phyloP scores from a whole-genome alignment of 179 eudicot genomes.

The Silene noctiflora region DNA sequence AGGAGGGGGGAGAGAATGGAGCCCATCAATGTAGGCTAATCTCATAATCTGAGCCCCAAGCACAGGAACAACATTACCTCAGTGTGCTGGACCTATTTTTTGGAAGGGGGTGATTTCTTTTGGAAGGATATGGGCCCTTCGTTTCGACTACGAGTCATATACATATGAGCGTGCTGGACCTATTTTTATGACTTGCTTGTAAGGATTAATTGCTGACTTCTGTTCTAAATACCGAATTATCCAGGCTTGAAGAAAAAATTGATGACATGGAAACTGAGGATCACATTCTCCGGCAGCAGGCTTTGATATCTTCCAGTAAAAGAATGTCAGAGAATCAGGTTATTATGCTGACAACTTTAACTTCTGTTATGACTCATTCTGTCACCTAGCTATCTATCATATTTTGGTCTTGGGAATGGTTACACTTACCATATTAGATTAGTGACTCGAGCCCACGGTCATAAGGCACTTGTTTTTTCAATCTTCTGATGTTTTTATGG shows the following conservation, averaged over 20 bases:
- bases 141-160: not conserved
- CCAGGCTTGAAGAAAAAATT: conserved; percentile 83
- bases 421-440: conserved; percentile 23
- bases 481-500: not conserved
- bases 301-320: conserved; percentile 26
- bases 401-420: conserved; percentile 37
- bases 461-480: conserved; percentile 2
- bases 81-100: no score
- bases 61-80: no score
- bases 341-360: conserved; percentile 7
- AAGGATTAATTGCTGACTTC: conserved; percentile 5
- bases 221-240: conserved; percentile 14
- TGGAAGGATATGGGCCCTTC: no score
- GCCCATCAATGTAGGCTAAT: no score
- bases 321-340: conserved; percentile 33
- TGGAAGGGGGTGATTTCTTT: no score
- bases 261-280: conserved; percentile 66
- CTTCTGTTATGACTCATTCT: conserved; percentile 1
- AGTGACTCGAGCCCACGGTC: conserved; percentile 22
- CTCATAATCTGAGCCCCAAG: not conserved
- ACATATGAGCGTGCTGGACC: not conserved
- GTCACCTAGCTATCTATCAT: conserved; percentile 10
- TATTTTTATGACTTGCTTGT: conserved; percentile 2
- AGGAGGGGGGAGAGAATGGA: no score
- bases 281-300: conserved; percentile 55